Evolutionary conservation across 2,329 filamentous ascomycete species (phyloP), one percentile per base, ranked within the genome.

Genomic region (Helminthosporium solani): DNA sequence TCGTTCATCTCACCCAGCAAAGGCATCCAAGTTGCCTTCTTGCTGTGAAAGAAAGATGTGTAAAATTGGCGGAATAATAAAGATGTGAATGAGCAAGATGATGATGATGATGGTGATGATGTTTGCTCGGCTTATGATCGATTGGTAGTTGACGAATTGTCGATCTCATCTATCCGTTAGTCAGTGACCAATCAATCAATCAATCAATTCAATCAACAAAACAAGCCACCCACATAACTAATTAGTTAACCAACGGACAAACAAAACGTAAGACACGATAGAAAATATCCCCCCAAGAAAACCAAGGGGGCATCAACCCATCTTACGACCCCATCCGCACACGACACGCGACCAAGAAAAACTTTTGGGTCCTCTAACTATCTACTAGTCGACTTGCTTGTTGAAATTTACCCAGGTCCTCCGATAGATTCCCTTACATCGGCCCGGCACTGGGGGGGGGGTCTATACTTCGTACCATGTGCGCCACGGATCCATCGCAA

Each of bases 1-100:
- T 61, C 58, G 47, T 61, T 57, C 61, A 64, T 65, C n/a, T 56
- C 42, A 35, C 42, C 27, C 23, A 49, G 34, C 21, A 54, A 46
- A 40, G 34, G 38, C 46, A 44, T 49, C 3, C 18, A 28, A n/a
- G 14, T 14, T 40, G 33, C 38, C 21, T 31, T 27, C 36, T 21
- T 42, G 18, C 19, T 21, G 33, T n/a, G 16, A 19, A 6, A 21
- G 18, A 12, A 8, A 12, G 28, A 12, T 35, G 9, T 8, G 9
- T 35, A 8, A 7, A 14, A 12, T 18, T n/a, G 31, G 31, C 15
- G 16, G 31, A n/a, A n/a, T n/a, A 33, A n/a, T n/a, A n/a, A 18
- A 33, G 16, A n/a, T 18, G 21, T 33, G 44, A 23, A 33, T 34
- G 40, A 47, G 49, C 37, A 31, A 31, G 28, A n/a, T 31, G 28